These are phyloP conservation scores for Fusarium verrucosum DNA, from an alignment of 2,329 filamentous ascomycete species.

Conservation along the genomic window DNA sequence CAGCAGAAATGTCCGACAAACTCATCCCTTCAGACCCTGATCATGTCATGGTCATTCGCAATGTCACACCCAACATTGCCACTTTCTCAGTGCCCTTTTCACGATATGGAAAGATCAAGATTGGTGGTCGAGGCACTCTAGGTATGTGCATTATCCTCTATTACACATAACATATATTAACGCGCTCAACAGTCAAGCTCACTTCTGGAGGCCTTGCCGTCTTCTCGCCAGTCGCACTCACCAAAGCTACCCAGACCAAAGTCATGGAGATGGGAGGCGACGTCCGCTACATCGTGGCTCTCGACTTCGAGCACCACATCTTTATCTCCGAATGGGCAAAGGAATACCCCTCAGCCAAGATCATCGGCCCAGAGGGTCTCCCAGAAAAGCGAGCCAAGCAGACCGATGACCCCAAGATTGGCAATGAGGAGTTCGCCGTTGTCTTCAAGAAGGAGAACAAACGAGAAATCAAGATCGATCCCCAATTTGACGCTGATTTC, in stretches of 20 bases:
- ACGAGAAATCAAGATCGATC: constrained; percentile 64
- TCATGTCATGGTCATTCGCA: constrained; percentile 89
- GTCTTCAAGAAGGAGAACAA: constrained; percentile 71
- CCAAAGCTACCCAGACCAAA: constrained; percentile 73
- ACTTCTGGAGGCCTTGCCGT: constrained; percentile 81
- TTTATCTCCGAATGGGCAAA: constrained; percentile 86
- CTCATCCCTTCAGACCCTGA: constrained; percentile 76
- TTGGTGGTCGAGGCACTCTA: constrained; percentile 88
- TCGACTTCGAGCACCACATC: constrained; percentile 94
- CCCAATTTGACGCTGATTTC: constrained; percentile 88
- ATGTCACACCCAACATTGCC: constrained; percentile 79
- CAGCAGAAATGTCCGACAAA: constrained; percentile 64
- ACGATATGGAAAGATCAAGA: constrained; percentile 79
- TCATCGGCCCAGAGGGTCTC: constrained; percentile 85
- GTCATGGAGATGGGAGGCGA: constrained; percentile 71
- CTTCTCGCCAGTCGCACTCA: constrained; percentile 91
- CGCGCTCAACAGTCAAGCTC: constrained; percentile 70
- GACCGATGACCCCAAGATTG: constrained; percentile 56
- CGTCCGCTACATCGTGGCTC: constrained; percentile 85
- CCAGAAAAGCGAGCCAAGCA: constrained; percentile 79
- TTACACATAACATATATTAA: neutral
- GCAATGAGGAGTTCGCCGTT: constrained; percentile 68
- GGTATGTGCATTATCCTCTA: constrained; percentile 60
- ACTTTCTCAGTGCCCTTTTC: constrained; percentile 86
- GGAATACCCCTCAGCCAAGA: constrained; percentile 78